Conservation (phyloP, 352 stramenopile species). For the Phytophthora pluvialis region DNA sequence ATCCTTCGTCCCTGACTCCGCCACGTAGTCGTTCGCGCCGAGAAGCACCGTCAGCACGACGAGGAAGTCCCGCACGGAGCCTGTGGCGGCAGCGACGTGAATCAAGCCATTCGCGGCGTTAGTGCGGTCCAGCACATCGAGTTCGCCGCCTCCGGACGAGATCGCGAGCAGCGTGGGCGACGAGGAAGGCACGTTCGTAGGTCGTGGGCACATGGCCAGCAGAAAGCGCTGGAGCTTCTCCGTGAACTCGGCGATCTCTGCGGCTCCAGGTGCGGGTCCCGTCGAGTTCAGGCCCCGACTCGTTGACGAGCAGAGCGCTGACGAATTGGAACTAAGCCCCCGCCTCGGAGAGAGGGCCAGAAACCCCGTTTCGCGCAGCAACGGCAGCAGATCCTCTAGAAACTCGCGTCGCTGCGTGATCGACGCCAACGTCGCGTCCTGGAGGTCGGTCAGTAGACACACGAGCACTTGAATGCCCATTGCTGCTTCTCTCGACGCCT, state of each 20-base stretch:
- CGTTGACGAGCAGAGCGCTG: not conserved
- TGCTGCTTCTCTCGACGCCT: slow-evolving; percentile 40
- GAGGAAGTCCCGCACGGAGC: slow-evolving; percentile 64
- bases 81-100: slow-evolving; percentile 55
- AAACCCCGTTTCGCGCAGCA: slow-evolving; percentile 45
- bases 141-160: slow-evolving; percentile 22
- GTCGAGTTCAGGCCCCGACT: slow-evolving; percentile 7
- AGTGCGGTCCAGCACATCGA: slow-evolving; percentile 49
- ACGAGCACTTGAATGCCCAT: slow-evolving; percentile 54
- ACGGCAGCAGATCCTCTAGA: slow-evolving; percentile 50
- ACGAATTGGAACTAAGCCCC: not conserved
- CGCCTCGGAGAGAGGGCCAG: slow-evolving; percentile 44
- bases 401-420: slow-evolving; percentile 46
- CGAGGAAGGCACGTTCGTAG: slow-evolving; percentile 14
- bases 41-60: slow-evolving; percentile 62
- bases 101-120: slow-evolving; percentile 62
- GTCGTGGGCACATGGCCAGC: slow-evolving; percentile 46
- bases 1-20: slow-evolving; percentile 31
- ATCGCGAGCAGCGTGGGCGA: slow-evolving; percentile 48
- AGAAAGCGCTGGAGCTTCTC: slow-evolving; percentile 57
- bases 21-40: slow-evolving; percentile 32
- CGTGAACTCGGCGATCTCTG: slow-evolving; percentile 34
- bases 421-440: slow-evolving; percentile 26
- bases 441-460: slow-evolving; percentile 40
- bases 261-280: not conserved